Base-by-base conservation (phyloP, 2,329 filamentous ascomycete species). In the Alternaria gaisen region DNA sequence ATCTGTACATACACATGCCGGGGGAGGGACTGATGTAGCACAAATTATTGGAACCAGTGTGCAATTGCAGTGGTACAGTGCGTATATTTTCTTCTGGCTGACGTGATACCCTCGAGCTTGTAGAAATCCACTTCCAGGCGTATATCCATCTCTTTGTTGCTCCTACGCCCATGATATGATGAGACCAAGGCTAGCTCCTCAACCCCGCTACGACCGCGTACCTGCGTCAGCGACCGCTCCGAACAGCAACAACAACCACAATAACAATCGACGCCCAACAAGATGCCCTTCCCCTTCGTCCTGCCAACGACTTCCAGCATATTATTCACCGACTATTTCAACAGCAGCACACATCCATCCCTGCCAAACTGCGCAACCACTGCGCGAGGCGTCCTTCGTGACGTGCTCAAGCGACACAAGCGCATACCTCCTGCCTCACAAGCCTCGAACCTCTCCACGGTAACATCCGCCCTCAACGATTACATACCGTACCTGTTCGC, bases 241-340 rank as follows among this genome's bases (percentile, higher is more conserved):
- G 44, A 12, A 34, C 32, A 53, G 58, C 58, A 56, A 44, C 58
- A 61, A 57, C 68, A 63, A 50, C 43, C 10, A 30, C 28, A 30
- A 30, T 5, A 30, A 30, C 28, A 30, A 30, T 26, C 46, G 12
- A 58, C 58, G 50, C 56, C 36, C 52, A 52, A 40, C 53, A 72
- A 63, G 42, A 98, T 98, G 95, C 94, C 94, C 32, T 98, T 92
- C 76, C 91, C 91, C 12, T 97, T 97, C 74, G 82, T 87, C 11
- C 87, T 98, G 32, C 94, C 95, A 2, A 98, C 94, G 1, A 97
- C 94, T 5, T 97, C 93, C 34, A 87, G 90, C 55, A 90, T 97
- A 74, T 90, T 91, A 53, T 94, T 97, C 76, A 90, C 91, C 22
- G 84, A 90, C 38, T 91, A 85, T 79, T 90, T 97, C 79, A 86